Evolutionary conservation across 2,329 filamentous ascomycete species (phyloP).

Genomic region (Clonostachys sp.): DNA sequence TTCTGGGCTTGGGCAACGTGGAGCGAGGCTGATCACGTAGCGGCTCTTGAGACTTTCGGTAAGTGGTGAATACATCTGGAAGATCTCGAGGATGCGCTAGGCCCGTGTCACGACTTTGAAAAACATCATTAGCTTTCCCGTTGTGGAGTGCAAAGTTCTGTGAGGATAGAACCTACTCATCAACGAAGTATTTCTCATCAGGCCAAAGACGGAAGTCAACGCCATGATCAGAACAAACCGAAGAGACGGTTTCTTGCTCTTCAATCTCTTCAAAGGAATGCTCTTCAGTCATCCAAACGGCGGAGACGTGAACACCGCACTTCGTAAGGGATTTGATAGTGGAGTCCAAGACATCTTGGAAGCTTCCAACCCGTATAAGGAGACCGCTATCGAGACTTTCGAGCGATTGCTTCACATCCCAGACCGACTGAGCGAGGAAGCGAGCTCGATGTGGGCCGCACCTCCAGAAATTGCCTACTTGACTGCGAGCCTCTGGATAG

Average conservation of each 20-base stretch:
- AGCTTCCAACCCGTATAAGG: conserved; percentile 57
- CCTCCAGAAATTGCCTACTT: conserved; percentile 65
- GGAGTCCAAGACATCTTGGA: conserved; percentile 41
- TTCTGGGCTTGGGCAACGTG: conserved; percentile 45
- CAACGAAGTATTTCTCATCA: conserved; percentile 76
- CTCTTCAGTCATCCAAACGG: conserved; percentile 71
- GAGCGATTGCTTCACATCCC: conserved; percentile 64
- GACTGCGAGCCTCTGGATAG: conserved; percentile 63
- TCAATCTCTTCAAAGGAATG: conserved; percentile 64
- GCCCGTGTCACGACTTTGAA: conserved; percentile 58
- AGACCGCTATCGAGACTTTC: conserved; percentile 56
- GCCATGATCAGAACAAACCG: conserved; percentile 43
- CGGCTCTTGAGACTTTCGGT: conserved; percentile 69
- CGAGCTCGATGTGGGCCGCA: conserved; percentile 68
- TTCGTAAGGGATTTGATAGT: conserved; percentile 46
- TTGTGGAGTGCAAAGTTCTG: background rate
- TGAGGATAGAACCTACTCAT: conserved; percentile 58
- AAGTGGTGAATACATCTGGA: conserved; percentile 72
- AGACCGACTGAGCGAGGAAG: conserved; percentile 69
- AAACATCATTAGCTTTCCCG: conserved; percentile 6
- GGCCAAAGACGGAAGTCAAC: conserved; percentile 61
- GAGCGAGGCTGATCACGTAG: conserved; percentile 60
- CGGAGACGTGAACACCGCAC: conserved; percentile 43
- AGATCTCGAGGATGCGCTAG: conserved; percentile 53
- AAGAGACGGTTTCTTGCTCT: conserved; percentile 54